These are phyloP conservation scores for Aspergillus sclerotioniger DNA, from an alignment of 495 filamentous ascomycete species.

Conservation along the genomic window DNA sequence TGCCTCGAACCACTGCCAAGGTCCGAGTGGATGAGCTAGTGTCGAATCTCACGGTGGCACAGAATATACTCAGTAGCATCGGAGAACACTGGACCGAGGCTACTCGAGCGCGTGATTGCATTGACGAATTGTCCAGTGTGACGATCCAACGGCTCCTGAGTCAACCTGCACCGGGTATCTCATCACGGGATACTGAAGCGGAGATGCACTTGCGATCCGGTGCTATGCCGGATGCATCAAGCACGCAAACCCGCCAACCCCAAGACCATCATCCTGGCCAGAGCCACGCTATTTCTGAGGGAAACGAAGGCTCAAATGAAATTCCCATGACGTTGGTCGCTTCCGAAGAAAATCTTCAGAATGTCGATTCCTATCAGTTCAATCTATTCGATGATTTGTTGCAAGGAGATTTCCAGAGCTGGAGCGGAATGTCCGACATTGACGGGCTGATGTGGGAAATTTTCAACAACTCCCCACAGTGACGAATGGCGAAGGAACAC, in stretches of 20 bases:
- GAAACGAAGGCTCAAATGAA: background rate
- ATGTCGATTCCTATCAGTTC: background rate
- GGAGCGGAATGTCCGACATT: constrained; percentile 32
- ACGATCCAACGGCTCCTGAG: constrained; percentile 39
- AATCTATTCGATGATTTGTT: constrained; percentile 31
- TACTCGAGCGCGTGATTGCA: constrained; percentile 41
- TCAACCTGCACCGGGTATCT: too few relatives aligned
- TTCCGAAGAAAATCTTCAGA: background rate
- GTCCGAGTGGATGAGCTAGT: constrained; percentile 40
- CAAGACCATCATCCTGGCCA: background rate
- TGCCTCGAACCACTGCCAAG: constrained; percentile 32
- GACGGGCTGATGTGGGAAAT: constrained; percentile 37
- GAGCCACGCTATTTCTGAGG: background rate
- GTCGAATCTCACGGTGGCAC: constrained; percentile 32
- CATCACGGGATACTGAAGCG: background rate
- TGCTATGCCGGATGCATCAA: background rate
- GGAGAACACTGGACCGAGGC: constrained; percentile 48
- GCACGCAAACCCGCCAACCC: background rate
- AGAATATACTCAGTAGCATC: constrained; percentile 45
- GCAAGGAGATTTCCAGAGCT: constrained; percentile 29
- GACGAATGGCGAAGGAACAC: background rate
- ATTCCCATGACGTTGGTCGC: background rate
- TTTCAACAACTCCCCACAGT: constrained; percentile 22
- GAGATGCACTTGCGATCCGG: constrained; percentile 4
- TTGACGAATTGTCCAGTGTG: constrained; percentile 38